These are phyloP conservation scores for Coelastrella sp. DNA, from an alignment of 139 green algal genomes.

Conservation along the genomic window DNA sequence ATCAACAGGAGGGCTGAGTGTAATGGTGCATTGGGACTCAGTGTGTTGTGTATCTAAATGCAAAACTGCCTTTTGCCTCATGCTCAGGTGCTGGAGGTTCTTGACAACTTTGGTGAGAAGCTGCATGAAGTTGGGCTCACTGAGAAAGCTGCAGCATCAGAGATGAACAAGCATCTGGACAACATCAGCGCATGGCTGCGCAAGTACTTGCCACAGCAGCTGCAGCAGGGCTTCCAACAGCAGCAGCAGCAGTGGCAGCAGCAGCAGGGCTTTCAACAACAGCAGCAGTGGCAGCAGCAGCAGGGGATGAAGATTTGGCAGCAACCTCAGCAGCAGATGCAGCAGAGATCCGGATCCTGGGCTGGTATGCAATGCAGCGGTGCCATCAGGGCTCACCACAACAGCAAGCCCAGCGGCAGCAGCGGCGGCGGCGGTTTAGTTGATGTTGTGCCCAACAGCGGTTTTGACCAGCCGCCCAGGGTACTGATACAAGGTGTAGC, in stretches of 20 bases:
- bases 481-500: conserved; percentile 72
- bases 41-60: no score
- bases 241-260: neutral
- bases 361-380: neutral
- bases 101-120: conserved; percentile 56
- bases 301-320: neutral
- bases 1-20: no score
- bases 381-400: neutral
- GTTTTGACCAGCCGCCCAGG: neutral
- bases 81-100: conserved; percentile 43
- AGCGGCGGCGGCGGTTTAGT: conserved; percentile 21
- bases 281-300: conserved; percentile 14
- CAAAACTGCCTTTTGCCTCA: no score
- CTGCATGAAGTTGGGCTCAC: conserved; percentile 75
- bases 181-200: conserved; percentile 45
- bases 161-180: conserved; percentile 46
- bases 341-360: no score
- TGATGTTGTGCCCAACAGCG: conserved; percentile 10
- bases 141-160: conserved; percentile 55
- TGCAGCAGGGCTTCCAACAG: conserved; percentile 11
- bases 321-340: neutral
- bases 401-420: conserved; percentile 34
- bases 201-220: conserved; percentile 45
- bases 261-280: conserved; percentile 28
- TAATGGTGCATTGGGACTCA: no score